Percentiles rank a stretch among this genome's conserved stretches.
phyloP scores from a whole-genome alignment of 164 flowering plant species.

The Tetrastigma voinierianum region DNA sequence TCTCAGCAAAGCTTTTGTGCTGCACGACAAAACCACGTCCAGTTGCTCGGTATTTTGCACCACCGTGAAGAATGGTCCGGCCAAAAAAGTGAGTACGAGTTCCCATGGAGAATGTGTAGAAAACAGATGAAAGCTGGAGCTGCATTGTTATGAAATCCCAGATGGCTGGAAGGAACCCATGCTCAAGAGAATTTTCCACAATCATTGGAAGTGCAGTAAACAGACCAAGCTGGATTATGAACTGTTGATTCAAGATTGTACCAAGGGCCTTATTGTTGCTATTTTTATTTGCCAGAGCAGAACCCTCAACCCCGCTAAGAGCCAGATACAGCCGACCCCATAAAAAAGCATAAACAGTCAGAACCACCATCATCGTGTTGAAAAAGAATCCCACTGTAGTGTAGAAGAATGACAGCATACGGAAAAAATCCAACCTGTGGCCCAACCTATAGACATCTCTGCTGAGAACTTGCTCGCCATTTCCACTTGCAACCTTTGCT shows the following conservation, averaged over 20 bases:
- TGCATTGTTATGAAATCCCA: conserved; percentile 66
- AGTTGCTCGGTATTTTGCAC: conserved; percentile 70
- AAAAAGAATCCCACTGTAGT: conserved; percentile 65
- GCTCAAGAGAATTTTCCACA: conserved; percentile 61
- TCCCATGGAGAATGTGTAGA: conserved; percentile 71
- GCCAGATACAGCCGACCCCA: conserved; percentile 71
- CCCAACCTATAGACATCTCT: conserved; percentile 72
- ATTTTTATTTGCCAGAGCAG: conserved; percentile 25
- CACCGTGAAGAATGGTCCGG: conserved; percentile 68
- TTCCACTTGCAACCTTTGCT: conserved; percentile 75
- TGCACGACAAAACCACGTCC: conserved; percentile 74
- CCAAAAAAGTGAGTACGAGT: conserved; percentile 71
- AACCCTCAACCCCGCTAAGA: conserved; percentile 57
- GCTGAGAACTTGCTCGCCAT: conserved; percentile 70
- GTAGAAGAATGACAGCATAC: conserved; percentile 67
- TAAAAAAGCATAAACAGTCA: conserved; percentile 62
- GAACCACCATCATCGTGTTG: conserved; percentile 55
- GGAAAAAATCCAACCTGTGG: conserved; percentile 62
- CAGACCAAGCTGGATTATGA: conserved; percentile 62
- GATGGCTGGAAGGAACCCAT: conserved; percentile 53
- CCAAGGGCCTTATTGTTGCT: conserved; percentile 47
- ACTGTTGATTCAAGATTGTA: conserved; percentile 62
- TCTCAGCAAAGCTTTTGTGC: conserved; percentile 65
- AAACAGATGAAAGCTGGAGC: conserved; percentile 64
- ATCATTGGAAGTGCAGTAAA: conserved; percentile 71